Base-by-base conservation (phyloP, 2,329 filamentous ascomycete genomes). In the Aureobasidium sp. region DNA sequence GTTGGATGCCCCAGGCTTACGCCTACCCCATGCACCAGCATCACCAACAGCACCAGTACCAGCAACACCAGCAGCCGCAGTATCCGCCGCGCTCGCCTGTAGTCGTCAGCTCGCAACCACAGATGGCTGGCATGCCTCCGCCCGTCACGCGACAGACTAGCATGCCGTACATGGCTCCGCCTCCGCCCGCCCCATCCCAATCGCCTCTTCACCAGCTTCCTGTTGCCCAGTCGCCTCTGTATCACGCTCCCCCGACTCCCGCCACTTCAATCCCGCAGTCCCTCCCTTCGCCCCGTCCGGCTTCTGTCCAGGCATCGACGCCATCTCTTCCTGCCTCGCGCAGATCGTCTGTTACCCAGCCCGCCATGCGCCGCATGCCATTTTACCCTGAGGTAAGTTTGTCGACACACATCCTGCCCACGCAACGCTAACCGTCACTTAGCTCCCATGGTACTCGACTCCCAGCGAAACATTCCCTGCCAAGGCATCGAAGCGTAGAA, bases 381-480 rank as follows among this genome's bases (percentile, higher is more conserved):
- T 83, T 77, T 68, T 75, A 77, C 62, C 78, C 81, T 61, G 74
- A 76, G 13, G 77, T 79, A 70, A 72, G 75, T 69, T 35, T 25
- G 6, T 25, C 25, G 25, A 29, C 33, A 3, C 4, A 35, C 29
- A 4, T 17, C 43, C 25, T 6, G 13, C 25, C 9, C 11, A 11
- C 37, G 38, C 23, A 5, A 29, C 35, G 31, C 61, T 55, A 27
- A 46, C 61, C 40, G 46, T 23, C 25, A 21, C 43, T n/a, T 64
- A 81, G 78, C 72, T 86, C 21, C 84, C 84, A 11, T 86, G 83
- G 83, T 76, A 83, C 35, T 86, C 83, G 13, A 77, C 80, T 29
- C 77, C 80, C 17, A 78, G 80, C 21, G 72, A 63, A 31, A 60
- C 77, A 2, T 85, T 86, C 66, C 83, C 83, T 3, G 70, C 78